Conservation (phyloP, 2,329 filamentous ascomycete species). For the Fusarium sp. region DNA sequence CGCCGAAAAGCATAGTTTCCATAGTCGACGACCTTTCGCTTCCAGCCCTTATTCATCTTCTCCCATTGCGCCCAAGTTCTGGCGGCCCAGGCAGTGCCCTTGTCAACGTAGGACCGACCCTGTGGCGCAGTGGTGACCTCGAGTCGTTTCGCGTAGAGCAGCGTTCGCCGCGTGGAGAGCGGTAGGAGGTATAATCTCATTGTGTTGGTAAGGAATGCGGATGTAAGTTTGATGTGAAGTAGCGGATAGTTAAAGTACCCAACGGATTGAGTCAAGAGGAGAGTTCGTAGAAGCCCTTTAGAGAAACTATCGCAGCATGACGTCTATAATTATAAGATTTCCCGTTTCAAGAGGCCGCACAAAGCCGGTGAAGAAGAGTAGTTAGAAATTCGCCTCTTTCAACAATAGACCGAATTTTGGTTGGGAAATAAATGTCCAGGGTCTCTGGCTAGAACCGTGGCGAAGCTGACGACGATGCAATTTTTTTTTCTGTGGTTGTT, state of each 20-base stretch:
- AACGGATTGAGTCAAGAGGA: background rate
- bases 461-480: conserved; percentile 45
- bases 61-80: conserved; percentile 90
- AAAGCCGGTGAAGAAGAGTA: conserved; percentile 18
- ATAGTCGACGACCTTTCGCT: conserved; percentile 85
- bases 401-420: conserved; percentile 20
- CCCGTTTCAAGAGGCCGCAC: conserved; percentile 12
- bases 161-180: conserved; percentile 88
- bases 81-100: conserved; percentile 76
- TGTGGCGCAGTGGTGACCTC: conserved; percentile 64
- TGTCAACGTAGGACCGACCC: conserved; percentile 71
- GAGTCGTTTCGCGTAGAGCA: conserved; percentile 90
- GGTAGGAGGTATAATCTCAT: conserved; percentile 97
- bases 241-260: background rate
- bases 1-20: conserved; percentile 87
- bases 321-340: conserved; percentile 17
- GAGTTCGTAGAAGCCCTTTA: conserved; percentile 10
- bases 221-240: background rate
- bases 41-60: conserved; percentile 85
- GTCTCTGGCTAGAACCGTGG: conserved; percentile 32
- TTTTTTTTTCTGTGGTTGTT: conserved; percentile 18
- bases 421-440: conserved; percentile 3
- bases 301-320: conserved; percentile 37
- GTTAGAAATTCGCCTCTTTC: conserved; percentile 15
- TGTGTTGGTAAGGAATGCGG: conserved; percentile 38